A percentile compares a stretch with the other conserved stretches of the same genome.
Evolutionary conservation across 371 early-diverging fungal genomes (phyloP).

Genomic region (Capniomyces stellatus): DNA sequence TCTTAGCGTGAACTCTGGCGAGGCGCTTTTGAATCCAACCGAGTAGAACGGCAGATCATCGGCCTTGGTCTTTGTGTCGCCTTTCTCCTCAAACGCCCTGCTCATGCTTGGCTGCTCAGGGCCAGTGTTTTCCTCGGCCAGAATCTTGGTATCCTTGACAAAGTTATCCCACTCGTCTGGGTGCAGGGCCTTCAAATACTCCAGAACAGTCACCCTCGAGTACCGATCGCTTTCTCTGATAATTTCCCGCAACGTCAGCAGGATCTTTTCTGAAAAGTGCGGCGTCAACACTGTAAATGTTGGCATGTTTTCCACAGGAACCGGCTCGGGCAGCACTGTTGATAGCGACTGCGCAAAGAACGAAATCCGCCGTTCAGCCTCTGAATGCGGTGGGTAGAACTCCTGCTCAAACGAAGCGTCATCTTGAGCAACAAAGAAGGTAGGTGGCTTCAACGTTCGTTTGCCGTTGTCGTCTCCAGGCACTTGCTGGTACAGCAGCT

Average conservation of each 20-base stretch:
- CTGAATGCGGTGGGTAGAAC: constrained; percentile 57
- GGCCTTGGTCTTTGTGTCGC: constrained; percentile 34
- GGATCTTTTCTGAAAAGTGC: constrained; percentile 75
- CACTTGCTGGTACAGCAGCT: constrained; percentile 63
- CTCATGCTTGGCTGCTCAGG: constrained; percentile 17
- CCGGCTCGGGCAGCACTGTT: constrained; percentile 64
- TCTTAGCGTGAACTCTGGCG: constrained; percentile 63
- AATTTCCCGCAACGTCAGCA: constrained; percentile 63
- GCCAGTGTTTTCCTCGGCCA: constrained; percentile 43
- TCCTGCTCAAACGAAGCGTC: constrained; percentile 57
- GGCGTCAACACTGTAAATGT: constrained; percentile 76
- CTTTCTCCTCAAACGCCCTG: constrained; percentile 26
- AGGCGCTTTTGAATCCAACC: constrained; percentile 63
- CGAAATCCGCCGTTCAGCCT: constrained; percentile 69
- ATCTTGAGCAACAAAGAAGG: constrained; percentile 69
- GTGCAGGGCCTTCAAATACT: constrained; percentile 71
- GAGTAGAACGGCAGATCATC: constrained; percentile 69
- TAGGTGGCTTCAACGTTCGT: constrained; percentile 53
- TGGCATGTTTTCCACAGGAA: constrained; percentile 70
- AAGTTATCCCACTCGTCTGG: constrained; percentile 81
- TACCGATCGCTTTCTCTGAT: constrained; percentile 68
- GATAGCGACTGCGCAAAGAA: constrained; percentile 82
- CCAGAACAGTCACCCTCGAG: constrained; percentile 61
- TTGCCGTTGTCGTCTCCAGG: constrained; percentile 43
- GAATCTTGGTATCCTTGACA: constrained; percentile 67